Conservation (phyloP, 1,284 basidiomycete genomes). For the Fomes fomentarius region DNA sequence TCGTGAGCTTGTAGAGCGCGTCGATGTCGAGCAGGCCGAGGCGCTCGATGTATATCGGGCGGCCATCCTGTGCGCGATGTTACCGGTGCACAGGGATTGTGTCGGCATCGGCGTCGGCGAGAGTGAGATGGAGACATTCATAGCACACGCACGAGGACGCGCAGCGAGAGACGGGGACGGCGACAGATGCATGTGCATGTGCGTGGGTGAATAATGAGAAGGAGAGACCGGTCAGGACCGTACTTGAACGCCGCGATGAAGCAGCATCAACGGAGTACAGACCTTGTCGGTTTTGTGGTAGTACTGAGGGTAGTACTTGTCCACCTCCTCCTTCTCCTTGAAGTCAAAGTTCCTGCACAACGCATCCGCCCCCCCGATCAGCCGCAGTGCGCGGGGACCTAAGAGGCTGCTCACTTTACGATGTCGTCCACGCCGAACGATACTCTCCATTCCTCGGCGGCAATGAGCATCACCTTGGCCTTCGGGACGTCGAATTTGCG, state of each 20-base stretch:
- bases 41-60: slow-evolving; percentile 94
- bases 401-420: slow-evolving; percentile 58
- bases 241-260: no score
- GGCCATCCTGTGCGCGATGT: slow-evolving; percentile 79
- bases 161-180: background rate
- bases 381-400: background rate
- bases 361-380: no score
- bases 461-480: slow-evolving; percentile 85
- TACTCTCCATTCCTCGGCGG: slow-evolving; percentile 90
- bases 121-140: background rate
- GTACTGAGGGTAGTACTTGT: slow-evolving; percentile 95
- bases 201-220: no score
- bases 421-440: slow-evolving; percentile 90
- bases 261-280: slow-evolving; percentile 14
- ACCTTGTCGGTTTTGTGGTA: slow-evolving; percentile 98
- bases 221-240: background rate
- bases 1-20: slow-evolving; percentile 82
- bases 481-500: slow-evolving; percentile 88
- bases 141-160: background rate
- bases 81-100: no score
- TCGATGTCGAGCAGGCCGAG: slow-evolving; percentile 90
- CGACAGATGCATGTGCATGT: background rate
- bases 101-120: no score
- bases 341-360: slow-evolving; percentile 82
- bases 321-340: slow-evolving; percentile 81